Base-by-base conservation (phyloP, 2,329 filamentous ascomycete genomes). In the Pseudocercospora macadamiae region DNA sequence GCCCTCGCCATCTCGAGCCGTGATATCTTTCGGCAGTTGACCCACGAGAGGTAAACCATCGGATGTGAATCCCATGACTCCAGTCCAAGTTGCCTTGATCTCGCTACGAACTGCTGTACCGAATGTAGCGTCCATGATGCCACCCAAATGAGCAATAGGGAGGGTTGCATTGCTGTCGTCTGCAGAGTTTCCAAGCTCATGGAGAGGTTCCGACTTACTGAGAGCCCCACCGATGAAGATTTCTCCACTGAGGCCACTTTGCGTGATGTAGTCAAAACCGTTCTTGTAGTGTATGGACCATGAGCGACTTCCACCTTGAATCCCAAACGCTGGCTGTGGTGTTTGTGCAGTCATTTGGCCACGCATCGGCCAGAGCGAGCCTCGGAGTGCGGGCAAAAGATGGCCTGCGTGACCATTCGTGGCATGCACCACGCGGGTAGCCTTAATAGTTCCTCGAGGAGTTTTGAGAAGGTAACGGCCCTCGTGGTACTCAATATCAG, bases 261-360 rank as follows among this genome's bases (percentile, higher is more conserved):
- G 63, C 1, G 57, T 65, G 6, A 65, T 37, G 21, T 65, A 65
- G 55, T 65, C 61, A 21, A 63, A 60, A 44, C 60, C 54, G 8
- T 39, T 53, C 4, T 47, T 52, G 32, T 61, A 58, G 8, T 39
- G 25, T 23, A 60, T 54, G 10, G 51, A 34, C 55, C 61, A 65
- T 14, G 58, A 63, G 4, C 47, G 45, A 14, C 37, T 18, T 21
- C 25, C 51, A 4, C 57, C 55, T 32, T 48, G 34, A 14, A 49
- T 23, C 14, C 42, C 51, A 25, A 57, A 51, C 9, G 28, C 26
- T 28, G 23, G 10, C 19, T 47, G 10, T 5, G 54, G 47, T 25
- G 34, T 42, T 34, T 65, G 63, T 21, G 61, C 57, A 12, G 61
- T 63, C 63, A 65, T 65, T 45, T 63, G 61, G n/a, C 63, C 63